Evolutionary conservation across 2,329 filamentous ascomycete genomes (phyloP).

Genomic region (Coniochaeta sp.): DNA sequence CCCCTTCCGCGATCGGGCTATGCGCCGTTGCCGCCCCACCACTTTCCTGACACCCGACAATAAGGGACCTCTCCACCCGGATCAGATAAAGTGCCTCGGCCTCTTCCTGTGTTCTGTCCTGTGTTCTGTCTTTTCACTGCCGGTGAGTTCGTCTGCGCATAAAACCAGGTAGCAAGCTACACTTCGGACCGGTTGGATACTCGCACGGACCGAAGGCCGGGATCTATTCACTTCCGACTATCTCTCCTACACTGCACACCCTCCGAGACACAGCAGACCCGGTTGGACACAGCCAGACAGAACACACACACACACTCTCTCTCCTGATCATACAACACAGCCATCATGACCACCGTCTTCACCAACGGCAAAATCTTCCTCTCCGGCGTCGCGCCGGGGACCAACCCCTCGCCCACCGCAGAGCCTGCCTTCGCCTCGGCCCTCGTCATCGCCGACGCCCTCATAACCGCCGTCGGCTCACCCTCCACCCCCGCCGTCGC

Average conservation of each 20-base stretch:
- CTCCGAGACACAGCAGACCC: no score
- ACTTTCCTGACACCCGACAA: neutral
- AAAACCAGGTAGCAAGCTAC: no score
- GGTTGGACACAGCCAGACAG: neutral
- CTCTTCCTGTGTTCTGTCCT: neutral
- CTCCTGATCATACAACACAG: no score
- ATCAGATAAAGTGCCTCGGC: neutral
- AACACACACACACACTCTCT: no score
- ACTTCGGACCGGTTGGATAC: no score
- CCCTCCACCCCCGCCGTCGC: slow-evolving; percentile 19
- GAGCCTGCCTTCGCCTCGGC: slow-evolving; percentile 25
- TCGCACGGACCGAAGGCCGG: no score
- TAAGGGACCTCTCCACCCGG: neutral
- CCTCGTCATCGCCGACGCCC: slow-evolving; percentile 26
- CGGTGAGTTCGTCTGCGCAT: no score
- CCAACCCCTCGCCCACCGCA: slow-evolving; percentile 14
- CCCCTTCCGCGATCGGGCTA: neutral
- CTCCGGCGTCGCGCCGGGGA: slow-evolving; percentile 13
- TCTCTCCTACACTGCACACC: no score
- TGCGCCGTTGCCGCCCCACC: neutral
- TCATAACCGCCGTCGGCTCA: slow-evolving; percentile 28
- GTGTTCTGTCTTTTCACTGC: neutral
- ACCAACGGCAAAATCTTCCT: slow-evolving; percentile 40
- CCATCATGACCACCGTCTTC: slow-evolving; percentile 22
- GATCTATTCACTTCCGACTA: no score